Conservation (phyloP, 2,329 filamentous ascomycete genomes). For the Geosmithia flava region DNA sequence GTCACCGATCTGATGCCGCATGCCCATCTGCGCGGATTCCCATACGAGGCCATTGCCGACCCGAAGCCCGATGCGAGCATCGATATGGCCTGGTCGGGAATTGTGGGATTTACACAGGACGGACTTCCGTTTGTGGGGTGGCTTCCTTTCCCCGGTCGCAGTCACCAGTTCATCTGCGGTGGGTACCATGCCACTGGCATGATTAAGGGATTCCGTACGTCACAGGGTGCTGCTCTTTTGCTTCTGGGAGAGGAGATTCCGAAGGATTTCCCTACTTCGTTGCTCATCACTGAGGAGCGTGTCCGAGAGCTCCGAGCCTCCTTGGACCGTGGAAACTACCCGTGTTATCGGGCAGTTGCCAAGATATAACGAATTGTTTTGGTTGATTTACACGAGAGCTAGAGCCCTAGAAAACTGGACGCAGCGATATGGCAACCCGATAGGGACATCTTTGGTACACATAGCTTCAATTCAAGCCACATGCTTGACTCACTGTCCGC, state of each 20-base stretch:
- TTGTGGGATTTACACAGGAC: conserved; percentile 8
- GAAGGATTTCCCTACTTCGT: conserved; percentile 4
- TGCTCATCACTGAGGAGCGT: conserved; percentile 4
- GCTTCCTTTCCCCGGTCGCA: conserved; percentile 3
- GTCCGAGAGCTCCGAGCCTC: neutral
- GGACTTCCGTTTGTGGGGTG: conserved; percentile 6
- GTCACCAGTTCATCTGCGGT: conserved; percentile 7
- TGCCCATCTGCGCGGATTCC: conserved; percentile 5
- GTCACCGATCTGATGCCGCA: conserved; percentile 5
- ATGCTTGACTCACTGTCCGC: too few relatives aligned
- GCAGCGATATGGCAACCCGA: too few relatives aligned
- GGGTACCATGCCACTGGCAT: conserved; percentile 8
- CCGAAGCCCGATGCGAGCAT: neutral
- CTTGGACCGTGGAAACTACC: neutral
- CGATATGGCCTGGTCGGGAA: conserved; percentile 6
- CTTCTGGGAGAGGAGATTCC: conserved; percentile 2
- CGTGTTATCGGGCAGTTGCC: neutral
- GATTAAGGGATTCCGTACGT: conserved; percentile 6
- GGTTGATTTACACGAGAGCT: neutral
- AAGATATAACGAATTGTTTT: neutral
- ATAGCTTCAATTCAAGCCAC: too few relatives aligned
- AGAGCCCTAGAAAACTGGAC: neutral
- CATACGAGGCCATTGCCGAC: neutral
- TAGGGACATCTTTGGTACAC: too few relatives aligned
- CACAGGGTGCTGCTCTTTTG: conserved; percentile 1